Base-by-base conservation (phyloP, 495 filamentous ascomycete species). In the Geoglossum glabrum region DNA sequence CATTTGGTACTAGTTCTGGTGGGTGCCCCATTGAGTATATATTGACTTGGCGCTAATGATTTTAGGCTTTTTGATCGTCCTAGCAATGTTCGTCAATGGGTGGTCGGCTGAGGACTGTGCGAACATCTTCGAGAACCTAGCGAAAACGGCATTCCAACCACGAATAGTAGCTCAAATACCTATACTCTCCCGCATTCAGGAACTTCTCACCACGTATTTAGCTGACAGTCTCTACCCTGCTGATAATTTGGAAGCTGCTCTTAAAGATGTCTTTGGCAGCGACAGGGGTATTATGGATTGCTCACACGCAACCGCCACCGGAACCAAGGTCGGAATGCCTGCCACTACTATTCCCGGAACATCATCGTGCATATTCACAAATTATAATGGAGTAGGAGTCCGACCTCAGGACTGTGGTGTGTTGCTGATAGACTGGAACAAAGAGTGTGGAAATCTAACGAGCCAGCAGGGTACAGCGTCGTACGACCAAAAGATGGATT, bases 1-100 rank as follows among this genome's bases (percentile, higher is more conserved):
- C 62, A 0, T 46, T 73, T 50, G 58, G 69, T 5, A 69, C 64
- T 21, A 72, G 66, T 61, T 64, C 64, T 26, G 65, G 69, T 70
- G 31, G 40, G 63, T 61, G 50, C 15, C 31, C 57, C 5, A 56
- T 54, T 31, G 56, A 38, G 28, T 46, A 55, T 23, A 55, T 17
- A 17, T 54, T 27, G 2, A 21, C 31, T 27, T 54, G 58, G 46
- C 38, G 26, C 49, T 65, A 21, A 63, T 56, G n/a, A 36, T 61
- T 17, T 11, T 58, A 72, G 67, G 66, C 19, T 64, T 66, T 1
- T 61, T 70, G 17, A 70, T 67, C 17, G 57, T 60, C 11, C 61
- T 70, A 2, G 61, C 66, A 0, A 43, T 69, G 17, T 64, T 66
- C 54, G 11, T 57, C 9, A 65, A 68, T 50, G 40, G 46, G 8